Evolutionary conservation across 352 stramenopile genomes (phyloP), one percentile per base, ranked within the genome.

Genomic region (Globisporangium barbulae): DNA sequence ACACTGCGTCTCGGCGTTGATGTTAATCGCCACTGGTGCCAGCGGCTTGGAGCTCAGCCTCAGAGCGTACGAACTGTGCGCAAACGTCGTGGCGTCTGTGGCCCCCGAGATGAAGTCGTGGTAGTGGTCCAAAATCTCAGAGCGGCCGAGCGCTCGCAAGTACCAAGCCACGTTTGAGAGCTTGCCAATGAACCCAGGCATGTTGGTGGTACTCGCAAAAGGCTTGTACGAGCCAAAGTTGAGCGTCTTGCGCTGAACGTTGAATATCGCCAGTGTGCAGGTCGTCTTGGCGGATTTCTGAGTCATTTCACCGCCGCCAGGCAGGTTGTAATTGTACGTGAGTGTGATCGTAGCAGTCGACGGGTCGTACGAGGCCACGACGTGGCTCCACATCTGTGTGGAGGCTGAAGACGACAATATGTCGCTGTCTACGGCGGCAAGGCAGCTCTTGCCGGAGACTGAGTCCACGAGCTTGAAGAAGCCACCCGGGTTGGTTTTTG

Each of bases 71-170:
- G 75, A 74, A 53, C 81, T 84, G 63, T 93, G 84, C 0, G 67
- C 68, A 9, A 31, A 47, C 0, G 67, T 79, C 12, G 53, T 49
- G 41, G 59, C n/a, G 0, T 67, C 68, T 0, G 37, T 47, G 0
- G 69, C 54, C 0, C 72, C 75, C 5, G 68, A 37, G 12, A 85
- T 44, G 64, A 91, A 87, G 56, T 91, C 79, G 56, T 87, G 78
- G 53, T 84, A 91, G 48, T 93, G 85, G 31, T 93, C 82, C 5
- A 90, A 60, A 0, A 79, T 66, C 54, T 87, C 79, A 0, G 59
- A 67, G 5, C 48, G 55, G 0, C 62, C 68, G 3, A 91, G 63
- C 3, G 72, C 71, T 12, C 62, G 66, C 13, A 78, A 64, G 49
- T 89, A 93, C 79, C 76, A 91, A 7, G 81, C 79, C 6, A 83